A percentile compares a stretch with the other conserved stretches of the same genome.
Conservation (phyloP, 148 eudicot species). For the Persicaria maculosa region DNA sequence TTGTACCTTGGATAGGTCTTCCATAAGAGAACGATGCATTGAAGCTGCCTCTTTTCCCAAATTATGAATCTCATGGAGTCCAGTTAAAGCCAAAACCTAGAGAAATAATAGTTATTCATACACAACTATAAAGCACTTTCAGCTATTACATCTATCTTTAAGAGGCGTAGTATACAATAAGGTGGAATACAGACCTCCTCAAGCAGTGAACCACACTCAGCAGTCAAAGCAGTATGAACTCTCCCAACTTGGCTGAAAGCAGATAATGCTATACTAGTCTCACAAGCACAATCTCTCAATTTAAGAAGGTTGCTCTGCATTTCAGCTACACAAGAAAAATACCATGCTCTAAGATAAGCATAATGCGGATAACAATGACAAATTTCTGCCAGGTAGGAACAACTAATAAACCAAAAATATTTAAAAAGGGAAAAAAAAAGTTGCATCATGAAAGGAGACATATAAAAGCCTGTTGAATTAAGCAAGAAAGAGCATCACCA, state of each 20-base stretch:
- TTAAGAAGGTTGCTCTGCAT: conserved; percentile 79
- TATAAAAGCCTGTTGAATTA: background rate
- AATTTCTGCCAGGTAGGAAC: conserved; percentile 2
- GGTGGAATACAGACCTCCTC: conserved; percentile 61
- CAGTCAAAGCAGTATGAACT: conserved; percentile 83
- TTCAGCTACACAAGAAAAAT: conserved; percentile 53
- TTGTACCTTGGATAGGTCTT: conserved; percentile 71
- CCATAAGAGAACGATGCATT: conserved; percentile 75
- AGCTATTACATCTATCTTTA: background rate
- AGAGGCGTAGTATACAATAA: background rate
- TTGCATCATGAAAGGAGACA: background rate
- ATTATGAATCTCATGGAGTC: conserved; percentile 82
- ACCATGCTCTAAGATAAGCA: background rate
- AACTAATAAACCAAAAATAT: background rate
- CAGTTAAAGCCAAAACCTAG: conserved; percentile 86
- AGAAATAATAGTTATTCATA: conserved; percentile 1
- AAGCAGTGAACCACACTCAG: conserved; percentile 97
- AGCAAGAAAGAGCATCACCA: conserved; percentile 31
- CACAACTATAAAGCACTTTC: background rate
- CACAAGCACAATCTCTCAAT: conserved; percentile 88
- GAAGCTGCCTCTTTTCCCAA: conserved; percentile 94
- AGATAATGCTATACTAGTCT: conserved; percentile 67
- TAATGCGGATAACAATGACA: background rate
- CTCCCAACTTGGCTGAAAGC: conserved; percentile 49
- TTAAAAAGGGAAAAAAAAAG: background rate